phyloP scores from a whole-genome alignment of 768 basidiomycete species.

The Leccinum ochraceum region DNA sequence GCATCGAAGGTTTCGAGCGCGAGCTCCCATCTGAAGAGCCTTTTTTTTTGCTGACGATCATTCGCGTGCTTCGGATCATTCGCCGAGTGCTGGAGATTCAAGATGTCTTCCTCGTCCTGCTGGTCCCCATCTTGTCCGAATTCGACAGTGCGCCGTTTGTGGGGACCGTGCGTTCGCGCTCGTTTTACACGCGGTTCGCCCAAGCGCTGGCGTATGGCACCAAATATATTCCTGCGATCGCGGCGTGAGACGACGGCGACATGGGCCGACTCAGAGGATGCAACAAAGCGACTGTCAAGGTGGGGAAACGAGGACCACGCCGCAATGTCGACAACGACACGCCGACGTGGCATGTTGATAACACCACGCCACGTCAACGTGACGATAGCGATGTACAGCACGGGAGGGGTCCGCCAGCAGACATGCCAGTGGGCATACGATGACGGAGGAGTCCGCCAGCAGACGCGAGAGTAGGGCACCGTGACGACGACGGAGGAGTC shows the following conservation, averaged over 20 bases:
- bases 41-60: constrained; percentile 71
- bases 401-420: too few species aligned
- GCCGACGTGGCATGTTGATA: too few species aligned
- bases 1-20: constrained; percentile 73
- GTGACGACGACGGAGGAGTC: too few species aligned
- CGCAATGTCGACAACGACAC: too few species aligned
- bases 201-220: constrained; percentile 70
- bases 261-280: too few species aligned
- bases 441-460: too few species aligned
- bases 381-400: too few species aligned
- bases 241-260: constrained; percentile 43
- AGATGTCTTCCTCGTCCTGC: constrained; percentile 84
- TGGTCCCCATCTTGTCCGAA: constrained; percentile 77
- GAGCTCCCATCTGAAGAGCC: constrained; percentile 68
- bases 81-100: constrained; percentile 83
- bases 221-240: constrained; percentile 78
- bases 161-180: constrained; percentile 59
- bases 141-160: constrained; percentile 55
- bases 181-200: constrained; percentile 73
- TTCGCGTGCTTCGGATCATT: constrained; percentile 80
- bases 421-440: too few species aligned
- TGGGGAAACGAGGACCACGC: too few species aligned
- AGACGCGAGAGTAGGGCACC: too few species aligned
- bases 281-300: too few species aligned
- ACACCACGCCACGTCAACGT: too few species aligned